Evolutionary conservation across 2,329 filamentous ascomycete genomes (phyloP).

Genomic region (Davidsoniella neocaledoniae): DNA sequence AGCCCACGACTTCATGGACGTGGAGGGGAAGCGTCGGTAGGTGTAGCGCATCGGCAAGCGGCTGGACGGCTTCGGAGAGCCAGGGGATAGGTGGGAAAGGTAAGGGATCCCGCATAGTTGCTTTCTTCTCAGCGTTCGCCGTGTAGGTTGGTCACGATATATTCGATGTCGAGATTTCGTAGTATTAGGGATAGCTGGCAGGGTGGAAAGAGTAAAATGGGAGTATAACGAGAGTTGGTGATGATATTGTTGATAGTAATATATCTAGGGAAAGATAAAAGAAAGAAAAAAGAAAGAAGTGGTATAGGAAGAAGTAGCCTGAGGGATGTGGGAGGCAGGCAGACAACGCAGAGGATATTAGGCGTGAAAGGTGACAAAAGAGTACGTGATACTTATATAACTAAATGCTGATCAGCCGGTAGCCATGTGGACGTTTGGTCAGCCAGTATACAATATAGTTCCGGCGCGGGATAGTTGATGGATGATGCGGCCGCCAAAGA

Average conservation of each 20-base stretch:
- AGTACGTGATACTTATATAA: too few relatives aligned
- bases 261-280: neutral
- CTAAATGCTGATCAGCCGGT: too few relatives aligned
- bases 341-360: too few relatives aligned
- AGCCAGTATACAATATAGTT: too few relatives aligned
- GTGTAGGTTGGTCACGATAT: neutral
- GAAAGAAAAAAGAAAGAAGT: neutral
- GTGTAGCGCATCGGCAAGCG: constrained; percentile 42
- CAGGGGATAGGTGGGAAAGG: constrained; percentile 44
- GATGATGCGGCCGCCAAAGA: too few relatives aligned
- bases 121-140: neutral
- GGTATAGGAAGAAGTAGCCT: too few relatives aligned
- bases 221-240: neutral
- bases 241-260: neutral
- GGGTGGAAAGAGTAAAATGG: neutral
- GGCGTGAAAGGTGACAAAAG: too few relatives aligned
- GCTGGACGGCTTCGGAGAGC: constrained; percentile 39
- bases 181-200: neutral
- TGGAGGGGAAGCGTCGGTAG: constrained; percentile 57
- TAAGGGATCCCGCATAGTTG: constrained; percentile 56
- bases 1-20: constrained; percentile 56
- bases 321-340: too few relatives aligned
- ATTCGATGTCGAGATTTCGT: neutral
- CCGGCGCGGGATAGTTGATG: too few relatives aligned
- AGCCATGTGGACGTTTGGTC: too few relatives aligned